Percentiles rank a stretch among this genome's conserved stretches.
phyloP scores from a whole-genome alignment of 805 yeast genomes.

The Ogataea ramenticola region DNA sequence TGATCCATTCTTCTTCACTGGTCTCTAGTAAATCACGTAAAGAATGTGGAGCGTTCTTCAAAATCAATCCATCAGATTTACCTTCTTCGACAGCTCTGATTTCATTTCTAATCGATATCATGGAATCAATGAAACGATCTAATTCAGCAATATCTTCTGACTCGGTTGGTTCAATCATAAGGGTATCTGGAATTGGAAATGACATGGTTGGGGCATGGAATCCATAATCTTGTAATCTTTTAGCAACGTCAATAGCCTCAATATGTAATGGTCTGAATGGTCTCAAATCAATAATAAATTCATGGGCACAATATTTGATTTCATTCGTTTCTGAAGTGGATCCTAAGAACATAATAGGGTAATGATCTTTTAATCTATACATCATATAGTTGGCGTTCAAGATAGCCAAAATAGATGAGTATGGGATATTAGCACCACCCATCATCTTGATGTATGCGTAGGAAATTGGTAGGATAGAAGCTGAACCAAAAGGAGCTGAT shows the following conservation, averaged over 20 bases:
- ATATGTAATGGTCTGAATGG: conserved; percentile 72
- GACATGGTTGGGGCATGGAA: conserved; percentile 99
- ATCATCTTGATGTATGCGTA: conserved; percentile 92
- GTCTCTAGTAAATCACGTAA: conserved; percentile 66
- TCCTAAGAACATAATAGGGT: conserved; percentile 69
- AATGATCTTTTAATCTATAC: conserved; percentile 62
- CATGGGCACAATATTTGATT: conserved; percentile 87
- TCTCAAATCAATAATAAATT: conserved; percentile 87
- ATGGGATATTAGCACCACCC: conserved; percentile 80
- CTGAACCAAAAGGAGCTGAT: conserved; percentile 95
- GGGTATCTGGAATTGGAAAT: conserved; percentile 95
- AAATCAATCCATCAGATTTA: conserved; percentile 56
- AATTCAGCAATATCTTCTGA: conserved; percentile 84
- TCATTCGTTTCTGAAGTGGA: conserved; percentile 22
- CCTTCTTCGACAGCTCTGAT: conserved; percentile 66
- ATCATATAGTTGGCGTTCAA: conserved; percentile 96
- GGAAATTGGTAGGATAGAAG: conserved; percentile 86
- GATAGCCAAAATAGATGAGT: conserved; percentile 84
- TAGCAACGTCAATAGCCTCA: conserved; percentile 95
- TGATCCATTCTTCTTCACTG: conserved; percentile 58
- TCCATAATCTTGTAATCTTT: conserved; percentile 95
- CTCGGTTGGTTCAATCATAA: conserved; percentile 98
- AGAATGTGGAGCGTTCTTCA: conserved; percentile 91
- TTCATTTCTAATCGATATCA: conserved; percentile 77
- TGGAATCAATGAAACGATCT: conserved; percentile 83